Conservation (phyloP, 306 rosid genomes). For the Cicer pinnatifidum region DNA sequence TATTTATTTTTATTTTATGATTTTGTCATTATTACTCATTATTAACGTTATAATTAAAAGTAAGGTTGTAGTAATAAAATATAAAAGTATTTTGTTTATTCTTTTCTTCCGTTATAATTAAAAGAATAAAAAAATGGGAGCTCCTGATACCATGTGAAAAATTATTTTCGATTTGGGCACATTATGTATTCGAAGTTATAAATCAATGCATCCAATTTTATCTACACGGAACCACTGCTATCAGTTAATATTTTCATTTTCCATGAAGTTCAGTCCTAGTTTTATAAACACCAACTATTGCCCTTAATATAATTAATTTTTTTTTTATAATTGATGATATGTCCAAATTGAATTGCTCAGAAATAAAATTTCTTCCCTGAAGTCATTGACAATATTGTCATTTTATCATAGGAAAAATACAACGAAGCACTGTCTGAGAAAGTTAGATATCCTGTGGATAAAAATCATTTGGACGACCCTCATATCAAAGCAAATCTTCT, state of each 20-base stretch:
- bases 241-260: slow-evolving; percentile 3
- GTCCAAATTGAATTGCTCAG: slow-evolving; percentile 13
- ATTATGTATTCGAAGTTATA: neutral
- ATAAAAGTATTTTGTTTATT: too few relatives aligned
- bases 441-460: slow-evolving; percentile 83
- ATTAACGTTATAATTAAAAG: too few relatives aligned
- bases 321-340: slow-evolving; percentile 16
- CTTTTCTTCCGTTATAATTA: too few relatives aligned
- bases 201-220: neutral
- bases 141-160: too few relatives aligned
- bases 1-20: too few relatives aligned
- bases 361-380: slow-evolving; percentile 19
- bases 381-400: slow-evolving; percentile 17
- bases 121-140: too few relatives aligned
- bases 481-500: slow-evolving; percentile 90
- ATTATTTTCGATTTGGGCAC: too few relatives aligned
- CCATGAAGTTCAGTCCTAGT: slow-evolving; percentile 3
- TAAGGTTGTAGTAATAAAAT: too few relatives aligned
- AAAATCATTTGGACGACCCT: slow-evolving; percentile 83
- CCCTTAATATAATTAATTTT: slow-evolving; percentile 3
- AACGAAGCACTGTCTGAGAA: slow-evolving; percentile 74
- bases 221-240: neutral
- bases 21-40: too few relatives aligned
- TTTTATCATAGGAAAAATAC: slow-evolving; percentile 70
- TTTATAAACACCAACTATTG: slow-evolving; percentile 4